Evolutionary conservation across 805 yeast genomes (phyloP).

Genomic region (Lipomyces yamadae): DNA sequence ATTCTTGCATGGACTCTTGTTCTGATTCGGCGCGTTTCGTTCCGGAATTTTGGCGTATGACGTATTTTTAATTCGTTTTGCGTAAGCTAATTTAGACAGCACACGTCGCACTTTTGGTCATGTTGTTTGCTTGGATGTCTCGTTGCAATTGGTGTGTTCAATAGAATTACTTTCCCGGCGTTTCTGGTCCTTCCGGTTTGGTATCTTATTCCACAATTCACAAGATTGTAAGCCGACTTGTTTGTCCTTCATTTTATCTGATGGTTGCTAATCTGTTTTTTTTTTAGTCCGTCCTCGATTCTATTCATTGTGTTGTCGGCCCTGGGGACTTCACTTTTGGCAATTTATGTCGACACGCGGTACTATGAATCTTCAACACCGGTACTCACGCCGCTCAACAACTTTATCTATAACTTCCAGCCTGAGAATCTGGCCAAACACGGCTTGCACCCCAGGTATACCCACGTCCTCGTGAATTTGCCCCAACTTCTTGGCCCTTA

Average conservation of each 20-base stretch:
- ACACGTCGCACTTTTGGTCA: conserved; percentile 31
- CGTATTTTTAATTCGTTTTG: background rate
- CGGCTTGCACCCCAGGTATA: conserved; percentile 80
- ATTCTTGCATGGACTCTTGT: conserved; percentile 57
- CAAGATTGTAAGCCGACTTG: conserved; percentile 22
- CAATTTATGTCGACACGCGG: conserved; percentile 27
- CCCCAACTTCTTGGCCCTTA: conserved; percentile 87
- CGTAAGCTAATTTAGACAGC: conserved; percentile 27
- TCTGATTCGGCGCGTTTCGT: conserved; percentile 48
- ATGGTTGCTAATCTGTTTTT: conserved; percentile 1
- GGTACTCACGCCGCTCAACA: conserved; percentile 77
- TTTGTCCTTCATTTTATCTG: conserved; percentile 18
- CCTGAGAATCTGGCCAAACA: conserved; percentile 67
- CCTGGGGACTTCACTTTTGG: conserved; percentile 13
- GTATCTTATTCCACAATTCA: conserved; percentile 24
- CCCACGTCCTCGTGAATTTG: conserved; percentile 73
- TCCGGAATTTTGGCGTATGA: conserved; percentile 26
- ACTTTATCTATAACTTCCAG: conserved; percentile 69
- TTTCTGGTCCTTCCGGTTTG: conserved; percentile 69
- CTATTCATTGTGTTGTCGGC: conserved; percentile 20
- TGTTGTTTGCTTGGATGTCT: conserved; percentile 52
- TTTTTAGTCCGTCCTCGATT: conserved; percentile 22
- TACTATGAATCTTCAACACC: conserved; percentile 38
- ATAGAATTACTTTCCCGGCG: conserved; percentile 80
- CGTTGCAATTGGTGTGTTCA: conserved; percentile 73